phyloP scores from a whole-genome alignment of 2,329 filamentous ascomycete species.

The Fusarium xyrophilum region DNA sequence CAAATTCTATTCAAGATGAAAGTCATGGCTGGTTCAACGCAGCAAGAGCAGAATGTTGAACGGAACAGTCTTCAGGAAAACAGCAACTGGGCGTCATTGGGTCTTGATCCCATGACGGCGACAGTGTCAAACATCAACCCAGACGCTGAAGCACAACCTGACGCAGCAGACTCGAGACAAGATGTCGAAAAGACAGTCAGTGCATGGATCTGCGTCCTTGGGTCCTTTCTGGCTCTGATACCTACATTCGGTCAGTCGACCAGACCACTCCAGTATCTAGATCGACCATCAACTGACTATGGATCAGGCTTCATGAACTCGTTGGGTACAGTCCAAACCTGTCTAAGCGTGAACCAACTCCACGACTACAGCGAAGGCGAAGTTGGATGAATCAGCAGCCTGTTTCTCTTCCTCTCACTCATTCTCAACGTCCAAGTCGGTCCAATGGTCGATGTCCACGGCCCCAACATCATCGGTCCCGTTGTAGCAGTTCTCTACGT shows the following conservation, averaged over 20 bases:
- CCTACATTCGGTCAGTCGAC: conserved; percentile 35
- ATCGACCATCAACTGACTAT: not conserved
- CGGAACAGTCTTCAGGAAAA: conserved; percentile 1
- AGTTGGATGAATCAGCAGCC: conserved; percentile 58
- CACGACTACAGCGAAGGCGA: conserved; percentile 50
- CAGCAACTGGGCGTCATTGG: conserved; percentile 19
- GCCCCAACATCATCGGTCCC: conserved; percentile 50
- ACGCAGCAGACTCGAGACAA: conserved; percentile 7
- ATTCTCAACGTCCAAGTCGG: conserved; percentile 56
- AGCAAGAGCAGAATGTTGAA: not conserved
- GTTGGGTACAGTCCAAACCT: conserved; percentile 57
- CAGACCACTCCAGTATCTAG: too few relatives aligned
- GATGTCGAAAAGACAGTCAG: conserved; percentile 29
- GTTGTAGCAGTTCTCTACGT: conserved; percentile 49
- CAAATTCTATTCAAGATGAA: not conserved
- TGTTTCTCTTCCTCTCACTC: conserved; percentile 54
- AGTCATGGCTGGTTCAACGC: conserved; percentile 1
- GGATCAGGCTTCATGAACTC: conserved; percentile 55
- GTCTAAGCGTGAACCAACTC: conserved; percentile 54
- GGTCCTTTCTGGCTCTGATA: conserved; percentile 33
- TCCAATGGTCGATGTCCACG: conserved; percentile 57
- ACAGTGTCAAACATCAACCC: conserved; percentile 24
- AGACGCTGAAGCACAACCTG: conserved; percentile 22
- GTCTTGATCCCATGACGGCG: conserved; percentile 26
- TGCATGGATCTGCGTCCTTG: conserved; percentile 39